Conservation (phyloP, 2,329 filamentous ascomycete genomes). For the Fusarium mangiferae region DNA sequence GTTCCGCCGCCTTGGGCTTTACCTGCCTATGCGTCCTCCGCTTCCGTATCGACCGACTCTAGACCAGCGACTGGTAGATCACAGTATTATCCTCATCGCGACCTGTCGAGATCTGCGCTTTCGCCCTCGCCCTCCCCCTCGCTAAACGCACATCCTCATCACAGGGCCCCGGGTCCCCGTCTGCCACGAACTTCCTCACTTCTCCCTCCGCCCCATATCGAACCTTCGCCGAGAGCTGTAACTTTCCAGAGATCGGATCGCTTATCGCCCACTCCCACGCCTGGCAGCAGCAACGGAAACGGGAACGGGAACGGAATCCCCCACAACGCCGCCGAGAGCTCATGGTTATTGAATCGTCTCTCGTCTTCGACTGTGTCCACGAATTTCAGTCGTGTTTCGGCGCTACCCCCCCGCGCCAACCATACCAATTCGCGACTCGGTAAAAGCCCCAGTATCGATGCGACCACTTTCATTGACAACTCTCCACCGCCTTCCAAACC, state of each 20-base stretch:
- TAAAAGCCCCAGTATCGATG: slow-evolving; percentile 58
- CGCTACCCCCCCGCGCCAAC: slow-evolving; percentile 46
- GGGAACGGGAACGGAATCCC: slow-evolving; percentile 38
- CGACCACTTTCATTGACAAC: slow-evolving; percentile 47
- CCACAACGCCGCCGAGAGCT: slow-evolving; percentile 52
- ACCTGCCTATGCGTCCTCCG: slow-evolving; percentile 26
- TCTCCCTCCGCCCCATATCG: slow-evolving; percentile 52
- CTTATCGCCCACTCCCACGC: slow-evolving; percentile 22
- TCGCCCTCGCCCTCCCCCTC: slow-evolving; percentile 28
- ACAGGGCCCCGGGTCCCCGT: slow-evolving; percentile 46
- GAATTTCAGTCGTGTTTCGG: slow-evolving; percentile 54
- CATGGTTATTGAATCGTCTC: slow-evolving; percentile 63
- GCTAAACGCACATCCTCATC: slow-evolving; percentile 40
- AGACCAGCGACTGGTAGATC: slow-evolving; percentile 15
- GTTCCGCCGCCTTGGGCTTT: slow-evolving; percentile 37
- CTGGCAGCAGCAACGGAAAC: slow-evolving; percentile 11
- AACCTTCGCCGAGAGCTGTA: slow-evolving; percentile 34
- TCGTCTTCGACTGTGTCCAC: slow-evolving; percentile 61
- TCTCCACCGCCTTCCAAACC: slow-evolving; percentile 45
- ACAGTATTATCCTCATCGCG: slow-evolving; percentile 27
- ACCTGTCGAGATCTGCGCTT: slow-evolving; percentile 30
- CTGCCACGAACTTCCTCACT: slow-evolving; percentile 58
- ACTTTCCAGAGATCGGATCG: slow-evolving; percentile 30
- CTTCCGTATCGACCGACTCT: slow-evolving; percentile 34
- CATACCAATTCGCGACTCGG: slow-evolving; percentile 48